Evolutionary conservation across 768 basidiomycete species (phyloP), one percentile per base, ranked within the genome.

Genomic region (Suillus sp.): DNA sequence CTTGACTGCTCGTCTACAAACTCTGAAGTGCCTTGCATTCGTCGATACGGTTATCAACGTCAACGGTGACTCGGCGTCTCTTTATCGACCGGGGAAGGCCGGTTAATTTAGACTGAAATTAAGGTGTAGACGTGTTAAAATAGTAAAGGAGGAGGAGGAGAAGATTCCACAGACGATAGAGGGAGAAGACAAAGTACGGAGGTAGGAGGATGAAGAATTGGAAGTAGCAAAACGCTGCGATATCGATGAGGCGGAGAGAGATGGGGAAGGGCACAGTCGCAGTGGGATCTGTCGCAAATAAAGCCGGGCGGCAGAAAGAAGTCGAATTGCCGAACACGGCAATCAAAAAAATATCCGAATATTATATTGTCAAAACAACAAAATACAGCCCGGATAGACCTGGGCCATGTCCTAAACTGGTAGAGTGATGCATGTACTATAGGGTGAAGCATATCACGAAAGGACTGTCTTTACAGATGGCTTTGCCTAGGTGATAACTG

Each of bases 261-360:
- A 62, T 66, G 61, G 70, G 71, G 72, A 65, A 72, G 63, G 72
- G 55, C 62, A 73, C 69, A 67, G 71, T 60, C 62, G 62, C 66
- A 77, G 74, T 77, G 74, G 71, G 74, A 77, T 68, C 76, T 76
- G 75, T 77, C 67, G 75, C 71, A 75, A 75, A 77, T 75, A 75
- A 75, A 77, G 75, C 75, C 75, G 69, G 69, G 75, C 74, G 74
- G 72, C 67, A 69, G 74, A 72, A 70, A 70, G 69, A 75, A 72
- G 71, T 54, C 77, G 65, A 70, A 71, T 77, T 75, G 75, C 75
- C 74, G 74, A 74, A 64, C 63, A 66, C 74, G 74, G 74, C 74
- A 74, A 75, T 75, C 74, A 77, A 56, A 72, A 72, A 66, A 64
- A 64, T 74, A 66, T 74, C 74, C 74, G 74, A 74, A 27, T 27